A percentile compares a stretch with the other conserved stretches of the same genome.
These are phyloP conservation scores for Biscogniauxia sp. DNA, from an alignment of 2,329 filamentous ascomycete species.

Conservation along the genomic window DNA sequence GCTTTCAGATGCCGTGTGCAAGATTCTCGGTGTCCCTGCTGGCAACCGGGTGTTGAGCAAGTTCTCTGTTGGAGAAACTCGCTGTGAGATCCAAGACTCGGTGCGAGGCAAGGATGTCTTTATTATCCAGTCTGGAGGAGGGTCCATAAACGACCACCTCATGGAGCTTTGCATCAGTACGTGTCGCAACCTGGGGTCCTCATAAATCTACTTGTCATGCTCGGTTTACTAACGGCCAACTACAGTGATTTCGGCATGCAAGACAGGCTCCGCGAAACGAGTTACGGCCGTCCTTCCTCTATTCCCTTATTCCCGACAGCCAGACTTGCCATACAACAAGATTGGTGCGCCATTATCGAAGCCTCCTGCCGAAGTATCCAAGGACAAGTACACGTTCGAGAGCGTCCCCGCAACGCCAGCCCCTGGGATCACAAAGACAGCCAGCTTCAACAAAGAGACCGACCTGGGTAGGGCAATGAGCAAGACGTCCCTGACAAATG, in stretches of 20 bases:
- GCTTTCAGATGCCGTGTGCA: constrained; percentile 83
- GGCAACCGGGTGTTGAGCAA: constrained; percentile 83
- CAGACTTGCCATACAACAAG: constrained; percentile 96
- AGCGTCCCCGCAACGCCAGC: constrained; percentile 85
- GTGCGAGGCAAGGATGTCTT: constrained; percentile 98
- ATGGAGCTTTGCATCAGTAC: constrained; percentile 88
- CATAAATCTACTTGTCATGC: not conserved
- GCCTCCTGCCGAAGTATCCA: constrained; percentile 49
- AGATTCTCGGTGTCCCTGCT: constrained; percentile 80
- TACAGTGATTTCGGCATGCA: constrained; percentile 86
- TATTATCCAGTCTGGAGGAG: constrained; percentile 92
- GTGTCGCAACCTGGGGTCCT: constrained; percentile 6
- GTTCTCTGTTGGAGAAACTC: constrained; percentile 92
- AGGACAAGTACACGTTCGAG: constrained; percentile 80
- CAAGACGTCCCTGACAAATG: constrained; percentile 59
- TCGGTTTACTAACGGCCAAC: constrained; percentile 16
- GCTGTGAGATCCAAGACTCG: constrained; percentile 93
- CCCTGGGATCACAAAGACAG: constrained; percentile 66
- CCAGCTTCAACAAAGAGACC: constrained; percentile 63
- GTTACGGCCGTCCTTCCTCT: constrained; percentile 93
- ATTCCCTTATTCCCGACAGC: constrained; percentile 95
- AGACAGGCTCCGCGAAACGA: constrained; percentile 84
- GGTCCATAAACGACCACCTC: constrained; percentile 92
- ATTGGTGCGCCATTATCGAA: constrained; percentile 82
- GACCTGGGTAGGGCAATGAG: constrained; percentile 74